These are phyloP conservation scores for Westerdykella ornata DNA, from an alignment of 2,329 filamentous ascomycete genomes.

Conservation along the genomic window DNA sequence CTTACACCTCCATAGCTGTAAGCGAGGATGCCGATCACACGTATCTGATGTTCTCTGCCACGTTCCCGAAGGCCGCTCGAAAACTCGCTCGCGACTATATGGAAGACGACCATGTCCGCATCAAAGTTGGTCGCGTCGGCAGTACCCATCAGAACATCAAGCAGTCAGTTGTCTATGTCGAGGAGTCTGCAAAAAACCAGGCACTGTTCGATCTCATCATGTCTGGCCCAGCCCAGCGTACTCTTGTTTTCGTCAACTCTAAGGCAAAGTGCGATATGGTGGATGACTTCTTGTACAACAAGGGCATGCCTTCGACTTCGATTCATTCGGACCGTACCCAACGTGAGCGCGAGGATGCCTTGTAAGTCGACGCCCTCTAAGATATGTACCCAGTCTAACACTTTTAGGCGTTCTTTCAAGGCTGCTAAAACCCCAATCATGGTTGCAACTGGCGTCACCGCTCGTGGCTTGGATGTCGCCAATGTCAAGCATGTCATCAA, in stretches of 20 bases:
- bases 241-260: constrained; percentile 83
- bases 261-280: constrained; percentile 72
- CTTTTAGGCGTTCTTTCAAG: constrained; percentile 63
- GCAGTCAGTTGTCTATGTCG: constrained; percentile 64
- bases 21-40: constrained; percentile 67
- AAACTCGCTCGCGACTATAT: constrained; percentile 72
- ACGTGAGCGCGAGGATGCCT: constrained; percentile 81
- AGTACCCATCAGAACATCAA: constrained; percentile 75
- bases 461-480: constrained; percentile 80
- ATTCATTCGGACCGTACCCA: constrained; percentile 87
- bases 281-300: constrained; percentile 82
- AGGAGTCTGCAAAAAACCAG: constrained; percentile 60
- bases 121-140: constrained; percentile 82
- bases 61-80: constrained; percentile 76
- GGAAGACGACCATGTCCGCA: constrained; percentile 64
- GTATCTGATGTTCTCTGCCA: constrained; percentile 86
- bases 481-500: constrained; percentile 92
- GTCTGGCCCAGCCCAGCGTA: constrained; percentile 64
- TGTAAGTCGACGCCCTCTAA: constrained; percentile 47
- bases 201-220: constrained; percentile 67
- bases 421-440: constrained; percentile 68
- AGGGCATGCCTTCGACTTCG: constrained; percentile 71
- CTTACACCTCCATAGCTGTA: constrained; percentile 46
- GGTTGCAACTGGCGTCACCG: constrained; percentile 77
- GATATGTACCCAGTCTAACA: constrained; percentile 1